Evolutionary conservation across 176 grass and related monocot genomes (phyloP).

Genomic region (Microstegium vimineum): DNA sequence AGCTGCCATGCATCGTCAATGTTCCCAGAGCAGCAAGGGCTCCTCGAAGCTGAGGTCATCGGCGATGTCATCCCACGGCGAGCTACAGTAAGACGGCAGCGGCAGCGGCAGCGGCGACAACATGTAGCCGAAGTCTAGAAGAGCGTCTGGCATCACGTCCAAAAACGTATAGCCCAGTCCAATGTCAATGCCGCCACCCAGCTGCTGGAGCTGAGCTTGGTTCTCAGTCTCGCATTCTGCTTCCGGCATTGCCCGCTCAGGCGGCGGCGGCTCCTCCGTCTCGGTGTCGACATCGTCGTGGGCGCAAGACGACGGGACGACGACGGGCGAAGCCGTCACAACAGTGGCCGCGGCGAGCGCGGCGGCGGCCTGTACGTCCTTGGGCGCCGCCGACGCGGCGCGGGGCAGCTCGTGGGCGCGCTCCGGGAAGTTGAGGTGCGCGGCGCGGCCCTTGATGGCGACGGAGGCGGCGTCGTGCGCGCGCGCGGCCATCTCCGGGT

Average conservation of each 20-base stretch:
- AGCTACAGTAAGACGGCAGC: background rate
- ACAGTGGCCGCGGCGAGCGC: constrained; percentile 51
- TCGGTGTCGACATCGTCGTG: background rate
- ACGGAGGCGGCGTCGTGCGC: constrained; percentile 81
- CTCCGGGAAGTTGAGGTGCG: constrained; percentile 81
- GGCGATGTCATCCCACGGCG: constrained; percentile 26
- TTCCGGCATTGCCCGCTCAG: background rate
- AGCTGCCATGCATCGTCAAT: background rate
- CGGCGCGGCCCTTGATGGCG: constrained; percentile 65
- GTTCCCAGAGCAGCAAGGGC: constrained; percentile 49
- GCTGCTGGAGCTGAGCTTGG: background rate
- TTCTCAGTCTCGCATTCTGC: background rate
- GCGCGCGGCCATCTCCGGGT: constrained; percentile 72
- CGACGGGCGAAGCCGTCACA: background rate
- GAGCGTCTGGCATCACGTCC: constrained; percentile 22
- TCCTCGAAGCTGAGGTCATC: constrained; percentile 32
- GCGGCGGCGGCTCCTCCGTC: background rate
- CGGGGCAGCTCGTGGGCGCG: constrained; percentile 54
- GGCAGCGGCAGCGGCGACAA: constrained; percentile 5
- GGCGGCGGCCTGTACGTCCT: constrained; percentile 77
- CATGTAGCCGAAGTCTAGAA: constrained; percentile 28
- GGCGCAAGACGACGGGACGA: background rate
- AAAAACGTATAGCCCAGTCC: constrained; percentile 19
- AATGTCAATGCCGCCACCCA: background rate
- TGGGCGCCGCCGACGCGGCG: constrained; percentile 58